Base-by-base conservation (phyloP, 495 filamentous ascomycete genomes). In the Penicillium waksmanii region DNA sequence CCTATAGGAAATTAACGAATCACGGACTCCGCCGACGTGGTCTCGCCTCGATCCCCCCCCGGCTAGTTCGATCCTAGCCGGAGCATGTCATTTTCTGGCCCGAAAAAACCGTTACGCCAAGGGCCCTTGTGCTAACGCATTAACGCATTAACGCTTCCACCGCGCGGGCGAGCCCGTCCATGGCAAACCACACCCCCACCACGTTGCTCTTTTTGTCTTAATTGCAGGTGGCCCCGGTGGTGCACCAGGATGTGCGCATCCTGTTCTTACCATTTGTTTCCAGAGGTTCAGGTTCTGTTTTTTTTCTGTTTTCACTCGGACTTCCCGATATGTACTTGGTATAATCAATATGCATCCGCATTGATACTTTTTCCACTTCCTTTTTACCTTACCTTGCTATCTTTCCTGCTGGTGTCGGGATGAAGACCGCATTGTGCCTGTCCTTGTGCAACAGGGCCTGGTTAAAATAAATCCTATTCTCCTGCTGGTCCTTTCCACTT, bases 81-180 rank as follows among this genome's bases (percentile, higher is more conserved):
- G 61, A 54, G 51, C 62, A 66, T 66, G 63, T 67, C 64, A 65
- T 67, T 58, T 53, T 60, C 44, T 57, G n/a, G 46, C 35, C 59
- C 52, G 57, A 56, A 49, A 75, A 76, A 75, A 69, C 71, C 73
- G 74, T 78, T 78, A 73, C 63, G 70, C 70, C 71, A 71, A 72
- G 65, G 60, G 53, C n/a, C 44, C 15, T 48, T 46, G 54, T 51
- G 55, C 47, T 49, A 65, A 65, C 62, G 60, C 58, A 31, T 68
- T 49, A 65, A 65, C 62, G 60, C 58, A 31, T 68, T 38, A 12
- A 12, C 36, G 15, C 36, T 38, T 38, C 65, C 60, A 64, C 65
- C 63, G 27, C 66, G 55, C 74, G 71, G 74, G 70, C 71, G 62
- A 70, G 67, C 73, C 74, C 74, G 71, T 71, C 51, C 36, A 59